Base-by-base conservation (phyloP, 306 rosid genomes). In the Corylus heterophylla region DNA sequence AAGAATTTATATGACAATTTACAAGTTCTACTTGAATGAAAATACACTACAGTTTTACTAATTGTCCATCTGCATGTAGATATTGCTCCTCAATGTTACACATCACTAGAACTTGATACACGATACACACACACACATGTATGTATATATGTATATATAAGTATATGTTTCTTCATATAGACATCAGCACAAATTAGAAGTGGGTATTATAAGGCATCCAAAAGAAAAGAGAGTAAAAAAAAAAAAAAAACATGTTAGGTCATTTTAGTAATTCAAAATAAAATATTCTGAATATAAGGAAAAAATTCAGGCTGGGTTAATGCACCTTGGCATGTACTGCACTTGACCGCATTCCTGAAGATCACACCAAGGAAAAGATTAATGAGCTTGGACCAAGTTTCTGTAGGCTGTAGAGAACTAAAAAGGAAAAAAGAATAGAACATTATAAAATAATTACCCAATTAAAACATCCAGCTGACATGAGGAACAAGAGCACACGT, bases 251-350 rank as follows among this genome's bases (percentile, higher is more conserved):
- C 44, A 39, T 39, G 5, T 39, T 39, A 39, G 44, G 7, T 20
- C 13, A 66, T 35, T 37, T 61, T 76, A 61, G 12, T 47, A 51
- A 61, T 64, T 79, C 27, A 42, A 67, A 66, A 70, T 42, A 80
- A 72, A 50, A 12, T 45, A 64, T 47, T 31, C 51, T 9, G 45
- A 45, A 74, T 5, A 42, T 8, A 42, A 42, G 45, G 45, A 56
- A 74, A 72, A 44, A 82, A 56, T 68, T 63, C 64, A 79, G 31
- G 73, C 50, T 58, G 64, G 74, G 7, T 13, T 20, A 78, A 50
- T 68, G 67, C 91, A 96, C 99, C 99, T 93, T 90, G 92, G 82
- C 99, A 96, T 56, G 86, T 78, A 81, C 81, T 75, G 81, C 99
- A 96, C 89, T 85, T 88, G 82, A 81, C 74, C 5, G 94, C 94